Evolutionary conservation across 2,329 filamentous ascomycete species (phyloP).

Genomic region (Helotiales sp.): DNA sequence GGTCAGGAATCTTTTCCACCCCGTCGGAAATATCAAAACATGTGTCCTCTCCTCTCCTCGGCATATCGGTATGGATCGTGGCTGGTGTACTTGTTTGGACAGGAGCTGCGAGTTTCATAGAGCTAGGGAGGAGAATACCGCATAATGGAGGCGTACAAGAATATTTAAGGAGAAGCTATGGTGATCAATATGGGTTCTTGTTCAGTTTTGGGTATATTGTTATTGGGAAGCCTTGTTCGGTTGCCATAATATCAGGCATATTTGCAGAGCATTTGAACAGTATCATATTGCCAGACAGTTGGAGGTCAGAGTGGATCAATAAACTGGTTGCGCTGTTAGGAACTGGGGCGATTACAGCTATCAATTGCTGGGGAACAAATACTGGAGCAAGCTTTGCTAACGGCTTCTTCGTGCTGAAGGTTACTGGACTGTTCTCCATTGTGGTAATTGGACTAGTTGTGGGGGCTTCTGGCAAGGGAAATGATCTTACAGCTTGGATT

Average conservation of each 20-base stretch:
- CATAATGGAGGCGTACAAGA: not conserved
- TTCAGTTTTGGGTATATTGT: not conserved
- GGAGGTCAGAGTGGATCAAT: not conserved
- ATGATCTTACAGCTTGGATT: not conserved
- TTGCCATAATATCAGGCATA: not conserved
- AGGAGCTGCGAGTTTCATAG: not conserved
- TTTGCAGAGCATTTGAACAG: not conserved
- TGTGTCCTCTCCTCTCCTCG: not conserved
- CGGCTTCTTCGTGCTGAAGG: not conserved
- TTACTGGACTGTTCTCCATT: not conserved
- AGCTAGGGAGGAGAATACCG: not conserved
- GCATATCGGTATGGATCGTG: not conserved
- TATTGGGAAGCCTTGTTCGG: not conserved
- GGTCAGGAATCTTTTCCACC: not conserved
- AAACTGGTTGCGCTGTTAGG: not conserved
- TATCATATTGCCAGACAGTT: not conserved
- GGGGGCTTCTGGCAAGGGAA: not conserved
- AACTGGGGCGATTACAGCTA: not conserved
- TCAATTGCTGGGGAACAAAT: not conserved
- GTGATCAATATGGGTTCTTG: not conserved
- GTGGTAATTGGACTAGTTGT: not conserved
- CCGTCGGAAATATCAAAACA: not conserved
- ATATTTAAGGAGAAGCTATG: not conserved
- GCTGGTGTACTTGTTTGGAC: not conserved
- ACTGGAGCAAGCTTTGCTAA: not conserved